A percentile compares a stretch with the other conserved stretches of the same genome.
phyloP scores from a whole-genome alignment of 2,329 filamentous ascomycete genomes.

The Calonectria montana region DNA sequence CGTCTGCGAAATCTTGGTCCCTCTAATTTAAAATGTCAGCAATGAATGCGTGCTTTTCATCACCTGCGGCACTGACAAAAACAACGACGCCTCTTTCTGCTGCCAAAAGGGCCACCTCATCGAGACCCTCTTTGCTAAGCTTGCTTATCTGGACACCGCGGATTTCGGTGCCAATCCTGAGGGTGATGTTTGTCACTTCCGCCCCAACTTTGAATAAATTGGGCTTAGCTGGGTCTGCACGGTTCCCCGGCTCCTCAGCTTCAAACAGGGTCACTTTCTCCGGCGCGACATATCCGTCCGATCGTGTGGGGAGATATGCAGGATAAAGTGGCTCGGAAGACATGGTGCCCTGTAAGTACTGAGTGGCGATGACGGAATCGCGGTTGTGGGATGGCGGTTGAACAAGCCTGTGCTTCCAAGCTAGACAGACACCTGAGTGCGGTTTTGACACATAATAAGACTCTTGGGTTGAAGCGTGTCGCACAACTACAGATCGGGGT shows the following conservation, averaged over 20 bases:
- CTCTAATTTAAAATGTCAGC: conserved; percentile 29
- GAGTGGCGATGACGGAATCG: not conserved
- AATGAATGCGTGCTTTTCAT: not conserved
- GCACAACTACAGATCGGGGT: not conserved
- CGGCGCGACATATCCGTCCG: conserved; percentile 43
- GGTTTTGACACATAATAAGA: conserved; percentile 6
- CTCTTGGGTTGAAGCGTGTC: not conserved
- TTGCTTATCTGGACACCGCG: conserved; percentile 44
- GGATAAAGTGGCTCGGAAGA: conserved; percentile 46
- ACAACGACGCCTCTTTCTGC: conserved; percentile 47
- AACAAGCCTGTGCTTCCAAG: conserved; percentile 3
- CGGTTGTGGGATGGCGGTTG: not conserved
- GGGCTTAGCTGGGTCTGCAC: conserved; percentile 43
- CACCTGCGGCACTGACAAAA: conserved; percentile 37
- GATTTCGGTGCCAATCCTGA: conserved; percentile 44
- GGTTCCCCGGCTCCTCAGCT: conserved; percentile 44
- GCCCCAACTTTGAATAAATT: conserved; percentile 33
- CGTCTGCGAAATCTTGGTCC: conserved; percentile 47
- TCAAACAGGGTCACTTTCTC: conserved; percentile 42
- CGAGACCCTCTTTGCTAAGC: conserved; percentile 38
- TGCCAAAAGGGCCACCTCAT: conserved; percentile 45
- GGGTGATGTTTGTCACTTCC: conserved; percentile 39
- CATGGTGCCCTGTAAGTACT: conserved; percentile 25
- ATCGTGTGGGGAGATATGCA: conserved; percentile 47
- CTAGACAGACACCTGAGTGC: not conserved